A percentile compares a stretch with the other conserved stretches of the same genome.
phyloP scores from a whole-genome alignment of 495 filamentous ascomycete genomes.

The Trichoderma reesei region DNA sequence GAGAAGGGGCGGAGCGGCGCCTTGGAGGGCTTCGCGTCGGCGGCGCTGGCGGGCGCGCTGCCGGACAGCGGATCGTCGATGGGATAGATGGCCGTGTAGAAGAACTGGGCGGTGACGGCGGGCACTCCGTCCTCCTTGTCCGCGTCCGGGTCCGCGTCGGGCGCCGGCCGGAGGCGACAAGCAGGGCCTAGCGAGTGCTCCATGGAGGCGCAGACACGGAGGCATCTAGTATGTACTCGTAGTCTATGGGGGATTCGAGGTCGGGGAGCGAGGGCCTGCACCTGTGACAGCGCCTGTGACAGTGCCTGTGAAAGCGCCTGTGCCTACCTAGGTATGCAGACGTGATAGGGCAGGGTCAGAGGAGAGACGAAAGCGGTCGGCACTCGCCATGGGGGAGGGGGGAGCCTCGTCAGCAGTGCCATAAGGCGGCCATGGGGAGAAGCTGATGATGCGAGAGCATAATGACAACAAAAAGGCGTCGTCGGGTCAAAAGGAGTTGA shows the following conservation, averaged over 20 bases:
- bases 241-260: too few species aligned
- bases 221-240: too few species aligned
- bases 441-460: not conserved
- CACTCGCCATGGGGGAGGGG: not conserved
- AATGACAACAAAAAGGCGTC: too few species aligned
- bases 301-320: too few species aligned
- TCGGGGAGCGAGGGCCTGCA: too few species aligned
- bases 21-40: slow-evolving; percentile 40
- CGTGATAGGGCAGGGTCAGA: too few species aligned
- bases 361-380: not conserved
- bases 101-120: slow-evolving; percentile 59
- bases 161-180: slow-evolving; percentile 33
- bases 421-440: too few species aligned
- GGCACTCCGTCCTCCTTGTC: slow-evolving; percentile 37
- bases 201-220: slow-evolving; percentile 17
- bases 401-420: not conserved
- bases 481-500: not conserved
- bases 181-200: slow-evolving; percentile 29
- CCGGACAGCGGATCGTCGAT: slow-evolving; percentile 77
- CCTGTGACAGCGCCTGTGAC: too few species aligned
- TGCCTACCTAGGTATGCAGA: too few species aligned
- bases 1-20: slow-evolving; percentile 68
- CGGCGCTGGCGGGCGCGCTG: slow-evolving; percentile 43
- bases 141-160: slow-evolving; percentile 18
- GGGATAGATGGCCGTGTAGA: slow-evolving; percentile 65